A percentile compares a stretch with the other conserved stretches of the same genome.
Conservation (phyloP, 116 monocot genomes). For the Papilionanthe hybrid region DNA sequence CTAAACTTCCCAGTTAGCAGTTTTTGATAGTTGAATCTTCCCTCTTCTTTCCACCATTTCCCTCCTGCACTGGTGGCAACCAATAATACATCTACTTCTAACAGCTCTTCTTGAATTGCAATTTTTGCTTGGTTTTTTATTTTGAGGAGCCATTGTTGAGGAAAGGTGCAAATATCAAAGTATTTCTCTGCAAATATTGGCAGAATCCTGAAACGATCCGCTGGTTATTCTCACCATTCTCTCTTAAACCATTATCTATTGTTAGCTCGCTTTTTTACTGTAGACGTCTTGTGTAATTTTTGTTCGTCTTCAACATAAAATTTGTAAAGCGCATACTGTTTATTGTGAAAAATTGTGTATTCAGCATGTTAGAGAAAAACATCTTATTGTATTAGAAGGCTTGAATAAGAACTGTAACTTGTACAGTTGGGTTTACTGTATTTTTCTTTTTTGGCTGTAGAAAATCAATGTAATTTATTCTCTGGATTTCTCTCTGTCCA, state of each 20-base stretch:
- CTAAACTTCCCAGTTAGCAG: neutral
- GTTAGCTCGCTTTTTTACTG: neutral
- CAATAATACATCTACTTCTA: no score
- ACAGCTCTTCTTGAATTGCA: neutral
- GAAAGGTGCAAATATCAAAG: no score
- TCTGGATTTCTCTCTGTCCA: neutral
- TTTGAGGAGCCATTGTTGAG: no score
- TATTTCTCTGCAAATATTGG: neutral
- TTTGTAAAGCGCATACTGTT: conserved; percentile 14
- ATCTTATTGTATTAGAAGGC: conserved; percentile 7
- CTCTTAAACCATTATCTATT: neutral
- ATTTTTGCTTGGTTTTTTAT: neutral
- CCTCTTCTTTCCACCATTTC: no score
- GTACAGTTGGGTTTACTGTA: no score
- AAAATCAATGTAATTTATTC: neutral
- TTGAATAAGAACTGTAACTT: conserved; percentile 8
- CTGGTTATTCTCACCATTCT: neutral
- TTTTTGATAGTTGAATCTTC: conserved; percentile 5
- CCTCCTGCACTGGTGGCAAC: neutral
- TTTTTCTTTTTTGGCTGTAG: no score
- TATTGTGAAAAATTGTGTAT: conserved; percentile 11
- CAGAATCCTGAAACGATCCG: neutral
- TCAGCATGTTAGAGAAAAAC: neutral
- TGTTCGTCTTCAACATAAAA: conserved; percentile 1
- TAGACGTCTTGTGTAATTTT: neutral